Percentiles rank a stretch among this genome's conserved stretches.
These are phyloP conservation scores for Thielaviopsis musarum DNA, from an alignment of 2,329 filamentous ascomycete species.

Conservation along the genomic window DNA sequence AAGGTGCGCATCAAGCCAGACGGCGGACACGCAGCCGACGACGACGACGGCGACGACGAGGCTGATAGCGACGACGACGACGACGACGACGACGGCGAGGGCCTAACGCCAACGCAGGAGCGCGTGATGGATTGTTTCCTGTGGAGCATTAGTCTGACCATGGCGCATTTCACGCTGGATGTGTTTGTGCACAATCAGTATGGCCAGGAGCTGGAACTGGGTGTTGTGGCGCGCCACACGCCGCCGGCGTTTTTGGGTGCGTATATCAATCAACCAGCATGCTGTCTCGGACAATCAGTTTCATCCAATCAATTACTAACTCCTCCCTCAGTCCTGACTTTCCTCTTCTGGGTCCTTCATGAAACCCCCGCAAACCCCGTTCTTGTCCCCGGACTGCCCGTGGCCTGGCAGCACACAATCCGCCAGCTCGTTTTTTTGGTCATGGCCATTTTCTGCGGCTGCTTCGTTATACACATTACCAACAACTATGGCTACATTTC, in stretches of 20 bases:
- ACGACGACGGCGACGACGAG: constrained; percentile 20
- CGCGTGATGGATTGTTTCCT: constrained; percentile 38
- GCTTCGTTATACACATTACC: constrained; percentile 65
- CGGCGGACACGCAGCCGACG: constrained; percentile 13
- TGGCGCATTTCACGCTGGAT: constrained; percentile 63
- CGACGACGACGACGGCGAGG: constrained; percentile 18
- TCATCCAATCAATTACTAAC: not conserved
- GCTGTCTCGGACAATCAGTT: not conserved
- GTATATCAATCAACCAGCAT: too few species aligned
- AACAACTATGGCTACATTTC: constrained; percentile 70
- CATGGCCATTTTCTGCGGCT: constrained; percentile 46
- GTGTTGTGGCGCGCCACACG: constrained; percentile 34
- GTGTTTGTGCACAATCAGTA: constrained; percentile 68
- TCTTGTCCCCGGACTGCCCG: constrained; percentile 32
- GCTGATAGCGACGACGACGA: constrained; percentile 15
- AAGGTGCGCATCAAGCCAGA: constrained; percentile 8
- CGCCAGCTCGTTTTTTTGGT: constrained; percentile 47
- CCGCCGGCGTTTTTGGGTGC: constrained; percentile 22
- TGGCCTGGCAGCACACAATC: constrained; percentile 27
- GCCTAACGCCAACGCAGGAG: constrained; percentile 29
- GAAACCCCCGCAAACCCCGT: constrained; percentile 31
- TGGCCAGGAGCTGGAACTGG: constrained; percentile 47
- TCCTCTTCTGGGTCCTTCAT: constrained; percentile 41
- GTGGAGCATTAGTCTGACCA: constrained; percentile 46
- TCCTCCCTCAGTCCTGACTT: constrained; percentile 29